Percentiles rank a stretch among this genome's conserved stretches.
Evolutionary conservation across 257 asterid genomes (phyloP).

Genomic region (Rubia yunnanensis): DNA sequence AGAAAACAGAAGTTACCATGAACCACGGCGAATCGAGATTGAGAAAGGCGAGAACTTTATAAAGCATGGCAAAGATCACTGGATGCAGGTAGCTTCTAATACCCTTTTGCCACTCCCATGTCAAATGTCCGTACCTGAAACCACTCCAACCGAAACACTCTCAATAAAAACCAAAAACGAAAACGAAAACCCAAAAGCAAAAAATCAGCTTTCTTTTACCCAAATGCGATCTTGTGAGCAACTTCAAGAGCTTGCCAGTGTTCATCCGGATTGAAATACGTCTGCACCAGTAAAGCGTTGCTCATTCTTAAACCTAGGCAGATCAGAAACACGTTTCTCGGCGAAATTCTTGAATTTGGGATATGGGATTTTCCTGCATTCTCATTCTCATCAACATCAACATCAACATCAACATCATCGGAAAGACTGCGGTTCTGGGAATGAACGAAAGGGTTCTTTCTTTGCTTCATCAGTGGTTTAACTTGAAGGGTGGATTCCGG

Average conservation of each 20-base stretch:
- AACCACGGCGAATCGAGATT: slow-evolving; percentile 70
- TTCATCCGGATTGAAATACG: slow-evolving; percentile 96
- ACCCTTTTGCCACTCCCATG: slow-evolving; percentile 83
- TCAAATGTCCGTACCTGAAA: slow-evolving; percentile 76
- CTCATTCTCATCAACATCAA: background rate
- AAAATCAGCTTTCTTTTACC: slow-evolving; percentile 26
- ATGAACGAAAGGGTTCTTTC: slow-evolving; percentile 25
- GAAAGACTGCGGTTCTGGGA: slow-evolving; percentile 2
- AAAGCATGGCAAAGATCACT: slow-evolving; percentile 62
- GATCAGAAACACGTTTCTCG: slow-evolving; percentile 29
- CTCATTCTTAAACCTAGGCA: slow-evolving; percentile 35
- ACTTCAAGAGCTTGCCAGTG: slow-evolving; percentile 96
- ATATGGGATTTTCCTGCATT: slow-evolving; percentile 7
- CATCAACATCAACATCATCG: background rate
- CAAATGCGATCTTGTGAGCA: slow-evolving; percentile 63
- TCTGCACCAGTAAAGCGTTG: slow-evolving; percentile 68
- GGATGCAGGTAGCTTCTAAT: slow-evolving; percentile 93
- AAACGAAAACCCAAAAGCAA: slow-evolving; percentile 3
- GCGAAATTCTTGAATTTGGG: slow-evolving; percentile 11
- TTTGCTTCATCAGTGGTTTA: slow-evolving; percentile 20
- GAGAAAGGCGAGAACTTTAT: slow-evolving; percentile 61
- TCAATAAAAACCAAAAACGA: background rate
- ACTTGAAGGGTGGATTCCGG: background rate
- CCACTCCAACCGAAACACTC: background rate
- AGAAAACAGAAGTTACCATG: slow-evolving; percentile 50